Base-by-base conservation (phyloP, 139 green algal genomes). In the Tetraselmis striata region DNA sequence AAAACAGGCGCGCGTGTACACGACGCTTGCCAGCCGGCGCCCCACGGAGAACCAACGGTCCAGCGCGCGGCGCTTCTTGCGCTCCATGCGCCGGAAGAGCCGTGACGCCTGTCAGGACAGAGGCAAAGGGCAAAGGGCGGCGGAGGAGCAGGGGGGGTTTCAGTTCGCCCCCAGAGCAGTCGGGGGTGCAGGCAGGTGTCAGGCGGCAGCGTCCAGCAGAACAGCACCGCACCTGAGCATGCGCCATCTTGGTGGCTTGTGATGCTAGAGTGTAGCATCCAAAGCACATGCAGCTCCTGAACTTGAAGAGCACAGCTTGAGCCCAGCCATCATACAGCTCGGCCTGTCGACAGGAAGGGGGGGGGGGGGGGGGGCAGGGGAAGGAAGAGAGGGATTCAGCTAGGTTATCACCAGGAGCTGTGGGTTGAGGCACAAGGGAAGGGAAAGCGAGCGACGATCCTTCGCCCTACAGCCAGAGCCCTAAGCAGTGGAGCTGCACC, bases 311-410 rank as follows among this genome's bases (percentile, higher is more conserved):
- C 30, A 92, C 88, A 29, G 87, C 89, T 76, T 95, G 90, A 0
- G 90, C 88, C 91, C 90, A 95, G 59, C 88, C 92, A 75, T 83
- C 90, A 78, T 91, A 94, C 27, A 95, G 78, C 32, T 88, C 87
- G 1, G 92, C 90, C 81, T 94, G 87, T 84, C 11, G 45, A 67
- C 5, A 67, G 45, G 45, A 67, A 25, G 5, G n/a, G n/a, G n/a
- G n/a, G n/a, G n/a, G n/a, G n/a, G n/a, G n/a, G n/a, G n/a, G n/a
- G n/a, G n/a, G n/a, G n/a, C n/a, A n/a, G n/a, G n/a, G n/a, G n/a
- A n/a, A n/a, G n/a, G n/a, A n/a, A n/a, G n/a, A n/a, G n/a, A n/a
- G n/a, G n/a, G n/a, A n/a, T n/a, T n/a, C n/a, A n/a, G n/a, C n/a
- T n/a, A n/a, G n/a, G n/a, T n/a, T n/a, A n/a, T n/a, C n/a, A n/a